Evolutionary conservation across 2,329 filamentous ascomycete genomes (phyloP).

Genomic region (Orbilia blumenaviensis): DNA sequence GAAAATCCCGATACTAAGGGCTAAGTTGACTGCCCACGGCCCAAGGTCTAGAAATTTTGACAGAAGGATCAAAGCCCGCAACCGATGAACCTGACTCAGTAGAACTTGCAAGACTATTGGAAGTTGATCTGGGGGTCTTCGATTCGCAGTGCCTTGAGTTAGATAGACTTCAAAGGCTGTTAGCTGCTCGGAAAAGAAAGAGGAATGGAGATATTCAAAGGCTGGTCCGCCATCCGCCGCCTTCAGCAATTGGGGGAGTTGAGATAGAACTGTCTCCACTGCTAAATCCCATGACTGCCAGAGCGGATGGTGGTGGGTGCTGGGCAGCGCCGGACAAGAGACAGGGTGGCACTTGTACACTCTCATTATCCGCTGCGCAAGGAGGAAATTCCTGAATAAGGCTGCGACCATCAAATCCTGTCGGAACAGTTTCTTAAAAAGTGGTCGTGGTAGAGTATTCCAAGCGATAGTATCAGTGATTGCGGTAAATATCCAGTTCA

Average conservation of each 20-base stretch:
- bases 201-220: conserved; percentile 94
- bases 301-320: conserved; percentile 91
- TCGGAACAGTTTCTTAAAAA: conserved; percentile 96
- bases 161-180: conserved; percentile 98
- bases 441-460: conserved; percentile 87
- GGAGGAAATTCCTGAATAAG: conserved; percentile 91
- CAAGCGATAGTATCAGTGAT: conserved; percentile 99
- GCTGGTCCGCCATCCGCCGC: conserved; percentile 75
- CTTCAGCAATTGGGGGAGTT: conserved; percentile 83
- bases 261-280: conserved; percentile 90
- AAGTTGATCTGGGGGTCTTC: conserved; percentile 90
- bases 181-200: conserved; percentile 95
- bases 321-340: conserved; percentile 88
- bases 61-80: conserved; percentile 87
- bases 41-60: conserved; percentile 94
- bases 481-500: conserved; percentile 99
- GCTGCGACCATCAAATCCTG: conserved; percentile 99
- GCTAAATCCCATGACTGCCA: conserved; percentile 99
- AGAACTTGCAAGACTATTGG: conserved; percentile 96
- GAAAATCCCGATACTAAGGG: conserved; percentile 96
- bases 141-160: conserved; percentile 79
- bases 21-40: conserved; percentile 98
- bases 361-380: conserved; percentile 94
- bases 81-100: conserved; percentile 90
- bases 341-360: conserved; percentile 95